Conservation (phyloP, 805 yeast genomes). For the Yamadazyma ubonensis region DNA sequence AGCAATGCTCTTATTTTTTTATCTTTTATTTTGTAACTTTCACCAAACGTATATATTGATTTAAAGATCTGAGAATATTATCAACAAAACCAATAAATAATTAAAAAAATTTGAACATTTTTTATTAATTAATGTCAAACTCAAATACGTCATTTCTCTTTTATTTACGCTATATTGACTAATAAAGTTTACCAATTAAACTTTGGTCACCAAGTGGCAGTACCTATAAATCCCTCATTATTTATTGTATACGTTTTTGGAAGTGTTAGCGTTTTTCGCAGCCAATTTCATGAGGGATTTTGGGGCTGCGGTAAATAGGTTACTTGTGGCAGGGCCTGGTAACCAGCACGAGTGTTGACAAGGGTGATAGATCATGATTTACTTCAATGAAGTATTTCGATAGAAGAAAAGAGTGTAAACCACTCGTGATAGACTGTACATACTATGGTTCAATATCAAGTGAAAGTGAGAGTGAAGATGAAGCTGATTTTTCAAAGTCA, state of each 20-base stretch:
- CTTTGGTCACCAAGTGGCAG: neutral
- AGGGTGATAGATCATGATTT: too few relatives aligned
- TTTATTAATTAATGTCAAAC: neutral
- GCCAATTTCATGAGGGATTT: constrained; percentile 11
- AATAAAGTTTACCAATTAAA: neutral
- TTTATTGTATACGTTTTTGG: constrained; percentile 3
- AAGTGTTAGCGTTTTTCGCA: constrained; percentile 7
- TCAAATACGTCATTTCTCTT: neutral
- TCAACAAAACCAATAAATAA: too few relatives aligned
- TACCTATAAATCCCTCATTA: constrained; percentile 5
- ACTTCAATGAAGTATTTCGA: too few relatives aligned
- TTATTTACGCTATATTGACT: too few relatives aligned
- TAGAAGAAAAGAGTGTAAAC: too few relatives aligned
- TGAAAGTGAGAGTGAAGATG: constrained; percentile 20
- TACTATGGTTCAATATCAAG: constrained; percentile 51
- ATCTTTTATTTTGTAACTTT: too few relatives aligned
- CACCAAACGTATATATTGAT: too few relatives aligned
- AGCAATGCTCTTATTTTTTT: too few relatives aligned
- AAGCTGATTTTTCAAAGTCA: too few relatives aligned
- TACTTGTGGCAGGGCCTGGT: too few relatives aligned
- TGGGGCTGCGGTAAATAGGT: neutral
- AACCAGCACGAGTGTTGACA: neutral
- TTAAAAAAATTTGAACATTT: too few relatives aligned
- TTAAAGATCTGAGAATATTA: too few relatives aligned
- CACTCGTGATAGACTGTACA: constrained; percentile 44